These are phyloP conservation scores for Populus nigra DNA, from an alignment of 345 rosid species.

Conservation along the genomic window DNA sequence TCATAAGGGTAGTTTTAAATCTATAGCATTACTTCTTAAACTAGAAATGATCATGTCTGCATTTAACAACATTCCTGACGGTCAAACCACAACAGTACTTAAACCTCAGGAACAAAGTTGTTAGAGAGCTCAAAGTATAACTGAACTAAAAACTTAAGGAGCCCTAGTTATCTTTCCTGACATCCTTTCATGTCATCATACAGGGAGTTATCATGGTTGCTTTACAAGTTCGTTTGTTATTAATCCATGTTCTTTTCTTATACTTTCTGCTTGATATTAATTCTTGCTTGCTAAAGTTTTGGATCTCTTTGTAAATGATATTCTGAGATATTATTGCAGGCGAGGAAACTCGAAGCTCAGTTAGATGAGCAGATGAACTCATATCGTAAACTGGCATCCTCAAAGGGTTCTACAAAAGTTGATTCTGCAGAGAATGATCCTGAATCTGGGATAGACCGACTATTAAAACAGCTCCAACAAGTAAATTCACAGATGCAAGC, in stretches of 20 bases:
- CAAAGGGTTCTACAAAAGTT: constrained; percentile 56
- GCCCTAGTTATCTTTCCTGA: not conserved
- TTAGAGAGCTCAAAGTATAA: too few relatives aligned
- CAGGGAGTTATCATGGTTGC: not conserved
- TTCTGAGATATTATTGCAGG: constrained; percentile 41
- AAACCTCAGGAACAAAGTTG: too few relatives aligned
- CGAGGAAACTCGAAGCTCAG: constrained; percentile 94
- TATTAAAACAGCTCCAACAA: constrained; percentile 74
- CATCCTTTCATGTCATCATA: not conserved
- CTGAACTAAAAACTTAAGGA: too few relatives aligned
- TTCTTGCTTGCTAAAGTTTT: not conserved
- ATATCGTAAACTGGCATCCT: constrained; percentile 74
- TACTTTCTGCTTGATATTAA: not conserved
- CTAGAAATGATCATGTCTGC: too few relatives aligned
- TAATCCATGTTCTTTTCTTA: not conserved
- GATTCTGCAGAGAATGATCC: constrained; percentile 69
- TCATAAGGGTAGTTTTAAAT: too few relatives aligned
- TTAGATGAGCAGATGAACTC: constrained; percentile 95
- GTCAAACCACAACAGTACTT: too few relatives aligned
- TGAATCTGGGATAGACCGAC: constrained; percentile 69
- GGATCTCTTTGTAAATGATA: not conserved
- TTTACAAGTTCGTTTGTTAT: not conserved
- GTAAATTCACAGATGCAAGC: constrained; percentile 90
- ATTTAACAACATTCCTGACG: too few relatives aligned
- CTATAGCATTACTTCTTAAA: too few relatives aligned